These are phyloP conservation scores for Leccinum pallidistipes DNA, from an alignment of 1,284 basidiomycete genomes.

Conservation along the genomic window DNA sequence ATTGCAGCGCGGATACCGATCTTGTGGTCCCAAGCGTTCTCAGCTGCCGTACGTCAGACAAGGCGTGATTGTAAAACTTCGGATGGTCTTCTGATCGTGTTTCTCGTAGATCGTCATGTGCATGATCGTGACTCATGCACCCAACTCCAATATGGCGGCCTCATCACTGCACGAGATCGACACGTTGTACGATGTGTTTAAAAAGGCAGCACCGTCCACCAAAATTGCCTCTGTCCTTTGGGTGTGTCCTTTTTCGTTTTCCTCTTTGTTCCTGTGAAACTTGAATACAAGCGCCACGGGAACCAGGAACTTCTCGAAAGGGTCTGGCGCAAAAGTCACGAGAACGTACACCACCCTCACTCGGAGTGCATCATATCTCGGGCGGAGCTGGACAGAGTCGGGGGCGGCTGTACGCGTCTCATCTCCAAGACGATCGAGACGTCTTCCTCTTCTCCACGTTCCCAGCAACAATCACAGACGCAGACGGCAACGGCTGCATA, in stretches of 20 bases:
- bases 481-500: conserved; percentile 1
- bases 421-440: conserved; percentile 30
- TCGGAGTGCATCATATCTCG: conserved; percentile 33
- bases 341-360: conserved; percentile 41
- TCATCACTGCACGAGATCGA: conserved; percentile 61
- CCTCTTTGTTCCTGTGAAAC: not conserved
- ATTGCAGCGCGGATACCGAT: conserved; percentile 47
- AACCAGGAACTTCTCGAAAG: conserved; percentile 49
- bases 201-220: conserved; percentile 48
- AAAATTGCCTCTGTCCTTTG: conserved; percentile 50
- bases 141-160: conserved; percentile 53
- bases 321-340: conserved; percentile 53
- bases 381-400: conserved; percentile 60
- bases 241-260: conserved; percentile 38
- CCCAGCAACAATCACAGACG: conserved; percentile 3
- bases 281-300: not conserved
- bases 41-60: conserved; percentile 54
- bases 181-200: conserved; percentile 48
- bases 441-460: conserved; percentile 6
- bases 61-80: not conserved
- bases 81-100: conserved; percentile 2
- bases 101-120: conserved; percentile 63
- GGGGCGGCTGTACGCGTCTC: conserved; percentile 55
- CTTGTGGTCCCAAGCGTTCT: conserved; percentile 61
- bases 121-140: conserved; percentile 57